These are phyloP conservation scores for Mikania micrantha DNA, from an alignment of 129 eudicot genomes.

Conservation along the genomic window DNA sequence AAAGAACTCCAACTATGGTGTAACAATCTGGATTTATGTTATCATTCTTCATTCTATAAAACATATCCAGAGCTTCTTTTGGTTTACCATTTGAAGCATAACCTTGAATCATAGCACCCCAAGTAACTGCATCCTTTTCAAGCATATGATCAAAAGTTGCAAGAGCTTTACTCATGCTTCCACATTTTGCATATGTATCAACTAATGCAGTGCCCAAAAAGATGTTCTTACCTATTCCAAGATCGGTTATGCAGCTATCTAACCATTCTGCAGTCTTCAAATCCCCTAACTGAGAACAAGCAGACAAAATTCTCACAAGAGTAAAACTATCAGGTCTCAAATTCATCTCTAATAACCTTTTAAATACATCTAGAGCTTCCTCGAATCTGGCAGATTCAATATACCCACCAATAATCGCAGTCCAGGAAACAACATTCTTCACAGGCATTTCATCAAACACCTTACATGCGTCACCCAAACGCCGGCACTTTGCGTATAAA, in stretches of 20 bases:
- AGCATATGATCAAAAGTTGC: constrained; percentile 54
- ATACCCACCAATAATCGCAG: constrained; percentile 66
- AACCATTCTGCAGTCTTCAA: constrained; percentile 50
- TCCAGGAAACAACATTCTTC: constrained; percentile 54
- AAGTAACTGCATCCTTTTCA: constrained; percentile 72
- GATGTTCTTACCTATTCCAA: constrained; percentile 52
- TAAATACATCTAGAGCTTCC: constrained; percentile 61
- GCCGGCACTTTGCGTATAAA: constrained; percentile 50
- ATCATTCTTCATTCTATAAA: constrained; percentile 45
- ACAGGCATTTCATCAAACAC: constrained; percentile 75
- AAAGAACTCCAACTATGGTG: constrained; percentile 68
- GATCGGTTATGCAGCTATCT: constrained; percentile 35
- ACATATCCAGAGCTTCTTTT: constrained; percentile 72
- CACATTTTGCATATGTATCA: constrained; percentile 68
- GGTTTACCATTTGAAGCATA: constrained; percentile 78
- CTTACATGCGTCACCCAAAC: constrained; percentile 50
- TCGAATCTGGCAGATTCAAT: constrained; percentile 35
- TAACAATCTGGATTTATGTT: constrained; percentile 51
- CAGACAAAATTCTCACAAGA: constrained; percentile 61
- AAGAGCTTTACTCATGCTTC: constrained; percentile 59
- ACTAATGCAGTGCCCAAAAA: constrained; percentile 62
- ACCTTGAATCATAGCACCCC: constrained; percentile 91
- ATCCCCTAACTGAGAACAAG: constrained; percentile 64
- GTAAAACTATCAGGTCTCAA: constrained; percentile 74
- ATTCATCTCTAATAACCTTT: constrained; percentile 38